Evolutionary conservation across 2,329 filamentous ascomycete genomes (phyloP).

Genomic region (Monosporascus sp.): DNA sequence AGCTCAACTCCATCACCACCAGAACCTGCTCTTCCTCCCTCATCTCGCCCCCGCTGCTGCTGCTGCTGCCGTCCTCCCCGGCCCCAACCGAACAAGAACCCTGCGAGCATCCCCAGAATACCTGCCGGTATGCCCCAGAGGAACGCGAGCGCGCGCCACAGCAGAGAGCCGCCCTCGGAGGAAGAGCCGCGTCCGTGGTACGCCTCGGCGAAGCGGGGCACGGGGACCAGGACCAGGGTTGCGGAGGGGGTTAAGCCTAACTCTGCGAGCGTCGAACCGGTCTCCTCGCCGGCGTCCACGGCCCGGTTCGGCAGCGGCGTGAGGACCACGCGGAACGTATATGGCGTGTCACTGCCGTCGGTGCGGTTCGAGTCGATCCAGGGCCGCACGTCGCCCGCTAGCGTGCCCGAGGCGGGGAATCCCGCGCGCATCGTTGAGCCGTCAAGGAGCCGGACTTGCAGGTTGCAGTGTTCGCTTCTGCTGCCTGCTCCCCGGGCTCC

Average conservation of each 20-base stretch:
- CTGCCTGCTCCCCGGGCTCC: too few species aligned
- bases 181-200: conserved; percentile 2
- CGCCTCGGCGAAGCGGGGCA: conserved; percentile 37
- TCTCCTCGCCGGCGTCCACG: conserved; percentile 72
- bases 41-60: not conserved
- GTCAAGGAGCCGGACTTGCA: conserved; percentile 80
- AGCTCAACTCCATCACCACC: conserved; percentile 19
- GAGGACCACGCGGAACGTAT: conserved; percentile 78
- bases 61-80: conserved; percentile 1
- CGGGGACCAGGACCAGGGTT: conserved; percentile 75
- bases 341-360: conserved; percentile 50
- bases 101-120: conserved; percentile 15
- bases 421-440: conserved; percentile 70
- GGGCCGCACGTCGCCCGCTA: conserved; percentile 61
- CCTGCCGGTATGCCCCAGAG: conserved; percentile 17
- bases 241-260: conserved; percentile 73
- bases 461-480: conserved; percentile 38
- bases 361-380: conserved; percentile 60
- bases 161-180: conserved; percentile 32
- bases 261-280: conserved; percentile 52
- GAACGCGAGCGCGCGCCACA: conserved; percentile 18
- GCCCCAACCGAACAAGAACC: conserved; percentile 13
- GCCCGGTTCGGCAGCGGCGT: conserved; percentile 70
- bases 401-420: conserved; percentile 59
- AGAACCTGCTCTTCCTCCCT: not conserved